A percentile compares a stretch with the other conserved stretches of the same genome.
Conservation (phyloP, 2,329 filamentous ascomycete genomes). For the Pyrenochaeta sp. region DNA sequence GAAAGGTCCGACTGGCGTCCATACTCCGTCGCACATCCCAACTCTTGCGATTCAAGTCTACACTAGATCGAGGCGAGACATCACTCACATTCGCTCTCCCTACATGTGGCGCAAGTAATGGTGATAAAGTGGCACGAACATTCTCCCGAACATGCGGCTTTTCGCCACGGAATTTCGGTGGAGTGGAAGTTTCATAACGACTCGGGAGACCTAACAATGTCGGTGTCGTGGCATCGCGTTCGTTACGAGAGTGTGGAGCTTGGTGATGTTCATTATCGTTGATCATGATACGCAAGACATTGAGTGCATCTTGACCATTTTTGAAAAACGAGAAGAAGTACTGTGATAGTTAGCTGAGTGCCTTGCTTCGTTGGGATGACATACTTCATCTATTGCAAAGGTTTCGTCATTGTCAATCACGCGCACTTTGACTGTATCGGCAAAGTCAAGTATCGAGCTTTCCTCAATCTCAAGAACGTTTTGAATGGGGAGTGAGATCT, state of each 20-base stretch:
- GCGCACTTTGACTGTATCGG: conserved; percentile 90
- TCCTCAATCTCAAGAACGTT: conserved; percentile 94
- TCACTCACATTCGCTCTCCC: conserved; percentile 51
- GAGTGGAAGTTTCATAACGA: conserved; percentile 13
- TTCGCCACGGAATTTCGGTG: conserved; percentile 28
- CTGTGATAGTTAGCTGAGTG: conserved; percentile 50
- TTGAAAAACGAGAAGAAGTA: conserved; percentile 98
- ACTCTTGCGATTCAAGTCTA: conserved; percentile 45
- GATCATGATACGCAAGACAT: conserved; percentile 75
- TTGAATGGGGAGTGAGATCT: conserved; percentile 87
- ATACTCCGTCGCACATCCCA: conserved; percentile 49
- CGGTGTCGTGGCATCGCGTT: conserved; percentile 21
- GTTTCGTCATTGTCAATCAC: conserved; percentile 94
- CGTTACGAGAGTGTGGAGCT: conserved; percentile 9
- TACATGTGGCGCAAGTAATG: conserved; percentile 44
- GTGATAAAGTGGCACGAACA: conserved; percentile 55
- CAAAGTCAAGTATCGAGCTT: conserved; percentile 87
- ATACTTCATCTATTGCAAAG: conserved; percentile 90
- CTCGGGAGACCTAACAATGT: conserved; percentile 14
- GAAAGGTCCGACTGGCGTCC: conserved; percentile 62
- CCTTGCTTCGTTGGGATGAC: neutral
- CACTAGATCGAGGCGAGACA: conserved; percentile 52
- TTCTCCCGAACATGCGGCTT: conserved; percentile 44
- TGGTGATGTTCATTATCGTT: conserved; percentile 64
- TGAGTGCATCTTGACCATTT: conserved; percentile 82